These are phyloP conservation scores for Linnemannia hyalina DNA, from an alignment of 192 early-diverging fungal species.

Conservation along the genomic window DNA sequence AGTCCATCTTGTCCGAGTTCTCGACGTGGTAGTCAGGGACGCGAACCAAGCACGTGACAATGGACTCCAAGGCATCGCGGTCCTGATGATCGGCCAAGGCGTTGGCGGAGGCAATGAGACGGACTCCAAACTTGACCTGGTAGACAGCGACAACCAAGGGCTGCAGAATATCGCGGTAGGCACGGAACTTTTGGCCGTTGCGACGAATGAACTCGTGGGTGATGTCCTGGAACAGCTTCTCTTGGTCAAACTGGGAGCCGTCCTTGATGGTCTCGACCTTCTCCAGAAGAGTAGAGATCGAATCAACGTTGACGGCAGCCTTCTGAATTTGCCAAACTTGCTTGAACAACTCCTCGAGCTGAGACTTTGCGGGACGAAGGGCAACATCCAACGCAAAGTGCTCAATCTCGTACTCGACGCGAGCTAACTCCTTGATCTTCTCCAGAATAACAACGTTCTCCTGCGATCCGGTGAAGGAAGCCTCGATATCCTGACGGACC, in stretches of 20 bases:
- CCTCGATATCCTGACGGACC: constrained; percentile 69
- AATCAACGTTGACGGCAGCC: constrained; percentile 63
- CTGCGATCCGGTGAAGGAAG: constrained; percentile 70
- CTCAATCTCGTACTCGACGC: constrained; percentile 54
- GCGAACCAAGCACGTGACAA: constrained; percentile 56
- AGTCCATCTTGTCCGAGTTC: constrained; percentile 54
- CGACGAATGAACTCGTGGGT: constrained; percentile 73
- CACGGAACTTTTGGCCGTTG: constrained; percentile 74
- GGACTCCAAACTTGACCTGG: constrained; percentile 83
- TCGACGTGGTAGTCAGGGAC: constrained; percentile 53
- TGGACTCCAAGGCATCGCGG: constrained; percentile 42
- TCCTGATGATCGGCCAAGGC: constrained; percentile 23
- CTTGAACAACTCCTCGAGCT: constrained; percentile 74
- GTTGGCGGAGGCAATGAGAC: constrained; percentile 60
- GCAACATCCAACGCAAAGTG: constrained; percentile 63
- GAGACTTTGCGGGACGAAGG: constrained; percentile 72
- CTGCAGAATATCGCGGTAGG: constrained; percentile 82
- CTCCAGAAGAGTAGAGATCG: constrained; percentile 58
- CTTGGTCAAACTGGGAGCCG: constrained; percentile 64
- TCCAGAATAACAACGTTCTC: constrained; percentile 57
- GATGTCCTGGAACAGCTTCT: constrained; percentile 77
- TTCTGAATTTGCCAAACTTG: constrained; percentile 70
- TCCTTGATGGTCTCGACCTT: constrained; percentile 59
- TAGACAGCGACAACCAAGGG: constrained; percentile 77
- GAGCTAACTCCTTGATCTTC: constrained; percentile 39